Base-by-base conservation (phyloP, 176 grass and related monocot genomes). In the Pontederia paniculata region DNA sequence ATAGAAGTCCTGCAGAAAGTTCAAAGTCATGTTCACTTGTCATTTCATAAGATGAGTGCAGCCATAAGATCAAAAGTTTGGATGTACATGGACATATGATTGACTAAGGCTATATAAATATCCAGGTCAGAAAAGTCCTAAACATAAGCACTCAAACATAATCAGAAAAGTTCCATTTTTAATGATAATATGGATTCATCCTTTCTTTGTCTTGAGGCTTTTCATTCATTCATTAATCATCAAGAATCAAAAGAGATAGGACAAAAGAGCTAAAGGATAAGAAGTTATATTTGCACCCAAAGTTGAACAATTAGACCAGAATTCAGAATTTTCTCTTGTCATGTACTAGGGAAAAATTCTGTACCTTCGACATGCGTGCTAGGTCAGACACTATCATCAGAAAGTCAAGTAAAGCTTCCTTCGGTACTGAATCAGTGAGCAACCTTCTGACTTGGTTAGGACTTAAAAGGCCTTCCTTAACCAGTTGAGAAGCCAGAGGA, bases 361-460 rank as follows among this genome's bases (percentile, higher is more conserved):
- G 57, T 66, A 97, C 91, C 91, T 97, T 90, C 57, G 91, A 97
- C 91, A 97, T 97, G 44, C 91, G 80, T 22, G 86, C 86, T 71
- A 90, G 91, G 75, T 97, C 91, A 81, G 91, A 97, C 84, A 97
- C 41, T 63, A 90, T 97, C 91, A 97, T 97, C 50, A 97, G 80
- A 60, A 97, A 88, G 66, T 97, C 91, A 23, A 97, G 86, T 57
- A 90, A 71, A 59, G 69, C 78, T 43, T 90, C 86, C 61, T 77
- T 84, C 43, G 76, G 57, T 20, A 81, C 61, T 60, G 82, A 71
- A 28, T 71, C 73, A 63, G 66, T 55, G 2, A 97, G 64, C 52
- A 97, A 77, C 63, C 37, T 42, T 28, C 71, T 70, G 56, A 97
- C 86, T 68, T 83, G 72, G 69, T 48, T 74, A 31, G 80, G 79